Evolutionary conservation across 139 green algal genomes (phyloP).

Genomic region (Coelastrella sp.): DNA sequence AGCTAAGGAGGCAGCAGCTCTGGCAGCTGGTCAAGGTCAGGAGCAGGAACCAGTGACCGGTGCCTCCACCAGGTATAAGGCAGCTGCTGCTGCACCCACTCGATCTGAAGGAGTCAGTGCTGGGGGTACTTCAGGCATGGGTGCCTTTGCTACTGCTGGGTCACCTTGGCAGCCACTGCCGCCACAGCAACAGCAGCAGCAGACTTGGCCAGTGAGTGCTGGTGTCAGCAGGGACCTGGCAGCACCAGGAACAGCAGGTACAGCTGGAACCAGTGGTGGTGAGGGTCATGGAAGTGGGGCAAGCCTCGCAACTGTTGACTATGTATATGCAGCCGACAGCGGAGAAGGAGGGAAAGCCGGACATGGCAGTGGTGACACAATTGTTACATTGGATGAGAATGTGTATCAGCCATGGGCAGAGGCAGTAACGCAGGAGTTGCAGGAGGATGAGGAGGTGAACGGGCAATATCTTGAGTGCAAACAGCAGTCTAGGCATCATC

Average conservation of each 20-base stretch:
- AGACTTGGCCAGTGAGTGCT: too few species aligned
- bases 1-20: not conserved
- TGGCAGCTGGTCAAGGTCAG: not conserved
- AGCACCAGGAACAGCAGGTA: too few species aligned
- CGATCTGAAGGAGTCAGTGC: too few species aligned
- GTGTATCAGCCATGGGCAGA: constrained; percentile 28
- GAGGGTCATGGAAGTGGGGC: not conserved
- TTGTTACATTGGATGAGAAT: constrained; percentile 13
- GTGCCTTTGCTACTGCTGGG: too few species aligned
- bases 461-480: not conserved
- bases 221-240: too few species aligned
- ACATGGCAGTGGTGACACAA: constrained; percentile 3
- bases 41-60: too few species aligned
- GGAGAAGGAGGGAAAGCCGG: not conserved
- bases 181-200: too few species aligned
- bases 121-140: too few species aligned
- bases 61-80: too few species aligned
- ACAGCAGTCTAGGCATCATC: not conserved
- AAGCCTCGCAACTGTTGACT: not conserved
- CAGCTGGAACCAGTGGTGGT: not conserved
- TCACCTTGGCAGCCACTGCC: too few species aligned
- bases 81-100: too few species aligned
- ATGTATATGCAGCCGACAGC: not conserved
- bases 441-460: not conserved
- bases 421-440: not conserved